A percentile compares a stretch with the other conserved stretches of the same genome.
Conservation (phyloP, 257 asterid genomes). For the Petrea volubilis region DNA sequence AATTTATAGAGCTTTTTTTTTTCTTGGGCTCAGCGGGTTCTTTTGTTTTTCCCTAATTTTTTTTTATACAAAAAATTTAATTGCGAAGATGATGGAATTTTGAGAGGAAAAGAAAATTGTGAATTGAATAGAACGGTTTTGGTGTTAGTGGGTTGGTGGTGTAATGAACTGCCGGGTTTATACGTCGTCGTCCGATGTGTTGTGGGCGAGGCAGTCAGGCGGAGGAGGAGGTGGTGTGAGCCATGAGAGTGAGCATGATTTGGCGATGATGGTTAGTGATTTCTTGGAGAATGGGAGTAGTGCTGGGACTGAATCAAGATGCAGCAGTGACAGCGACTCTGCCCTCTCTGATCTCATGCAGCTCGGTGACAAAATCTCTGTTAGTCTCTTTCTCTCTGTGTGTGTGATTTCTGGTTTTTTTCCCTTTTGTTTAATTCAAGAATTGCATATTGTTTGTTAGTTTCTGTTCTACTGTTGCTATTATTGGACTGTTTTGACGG, state of each 20-base stretch:
- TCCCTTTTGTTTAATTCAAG: neutral
- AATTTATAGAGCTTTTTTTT: neutral
- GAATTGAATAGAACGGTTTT: conserved; percentile 23
- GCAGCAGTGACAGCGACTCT: conserved; percentile 82
- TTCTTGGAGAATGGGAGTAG: conserved; percentile 70
- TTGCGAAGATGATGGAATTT: conserved; percentile 3
- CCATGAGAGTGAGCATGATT: conserved; percentile 74
- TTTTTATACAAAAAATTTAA: neutral
- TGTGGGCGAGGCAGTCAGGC: conserved; percentile 45
- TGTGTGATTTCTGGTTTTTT: neutral
- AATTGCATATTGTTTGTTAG: neutral
- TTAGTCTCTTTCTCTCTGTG: conserved; percentile 30
- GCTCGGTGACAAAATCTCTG: conserved; percentile 68
- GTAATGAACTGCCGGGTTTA: conserved; percentile 60
- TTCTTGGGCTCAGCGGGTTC: neutral
- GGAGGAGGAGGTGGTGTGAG: conserved; percentile 53
- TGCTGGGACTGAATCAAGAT: conserved; percentile 52
- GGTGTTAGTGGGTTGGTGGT: conserved; percentile 28
- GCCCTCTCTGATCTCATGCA: conserved; percentile 52
- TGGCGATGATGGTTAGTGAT: conserved; percentile 79
- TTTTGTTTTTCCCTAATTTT: neutral
- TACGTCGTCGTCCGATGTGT: conserved; percentile 38
- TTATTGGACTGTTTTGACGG: neutral
- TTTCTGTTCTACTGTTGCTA: neutral
- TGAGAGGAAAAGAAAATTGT: neutral